A percentile compares a stretch with the other conserved stretches of the same genome.
Evolutionary conservation across 2,329 filamentous ascomycete genomes (phyloP).

Genomic region (Didymella glomerata): DNA sequence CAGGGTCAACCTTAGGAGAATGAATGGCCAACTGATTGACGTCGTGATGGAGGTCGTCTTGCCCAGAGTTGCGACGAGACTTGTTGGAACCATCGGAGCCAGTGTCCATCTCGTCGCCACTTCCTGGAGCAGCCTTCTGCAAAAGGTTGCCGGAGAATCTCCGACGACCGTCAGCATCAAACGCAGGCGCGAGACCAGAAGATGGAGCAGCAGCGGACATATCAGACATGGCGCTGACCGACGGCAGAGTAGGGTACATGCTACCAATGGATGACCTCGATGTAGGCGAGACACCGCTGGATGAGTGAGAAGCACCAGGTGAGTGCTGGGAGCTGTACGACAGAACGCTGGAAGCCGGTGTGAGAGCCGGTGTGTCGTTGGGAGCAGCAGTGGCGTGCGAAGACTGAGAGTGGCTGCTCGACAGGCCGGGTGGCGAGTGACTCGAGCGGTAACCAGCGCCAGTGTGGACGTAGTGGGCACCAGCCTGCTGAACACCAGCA

Average conservation of each 20-base stretch:
- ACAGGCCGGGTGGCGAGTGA: conserved; percentile 62
- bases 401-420: conserved; percentile 53
- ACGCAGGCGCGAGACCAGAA: conserved; percentile 72
- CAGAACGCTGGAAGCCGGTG: conserved; percentile 76
- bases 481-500: conserved; percentile 78
- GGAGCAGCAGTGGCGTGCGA: conserved; percentile 61
- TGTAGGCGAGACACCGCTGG: conserved; percentile 70
- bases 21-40: conserved; percentile 52
- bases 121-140: conserved; percentile 56
- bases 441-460: conserved; percentile 63
- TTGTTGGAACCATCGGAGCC: conserved; percentile 51
- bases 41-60: conserved; percentile 49
- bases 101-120: conserved; percentile 52
- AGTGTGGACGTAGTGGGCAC: conserved; percentile 69
- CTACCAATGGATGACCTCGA: conserved; percentile 64
- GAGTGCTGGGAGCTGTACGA: conserved; percentile 83
- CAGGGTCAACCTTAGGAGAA: conserved; percentile 53
- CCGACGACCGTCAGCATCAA: conserved; percentile 67
- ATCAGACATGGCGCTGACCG: conserved; percentile 71
- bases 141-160: conserved; percentile 69
- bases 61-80: conserved; percentile 45
- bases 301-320: conserved; percentile 72
- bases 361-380: conserved; percentile 76
- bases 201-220: conserved; percentile 69
- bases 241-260: conserved; percentile 78